Evolutionary conservation across 2,329 filamentous ascomycete species (phyloP), one percentile per base, ranked within the genome.

Genomic region (Exophiala sp.): DNA sequence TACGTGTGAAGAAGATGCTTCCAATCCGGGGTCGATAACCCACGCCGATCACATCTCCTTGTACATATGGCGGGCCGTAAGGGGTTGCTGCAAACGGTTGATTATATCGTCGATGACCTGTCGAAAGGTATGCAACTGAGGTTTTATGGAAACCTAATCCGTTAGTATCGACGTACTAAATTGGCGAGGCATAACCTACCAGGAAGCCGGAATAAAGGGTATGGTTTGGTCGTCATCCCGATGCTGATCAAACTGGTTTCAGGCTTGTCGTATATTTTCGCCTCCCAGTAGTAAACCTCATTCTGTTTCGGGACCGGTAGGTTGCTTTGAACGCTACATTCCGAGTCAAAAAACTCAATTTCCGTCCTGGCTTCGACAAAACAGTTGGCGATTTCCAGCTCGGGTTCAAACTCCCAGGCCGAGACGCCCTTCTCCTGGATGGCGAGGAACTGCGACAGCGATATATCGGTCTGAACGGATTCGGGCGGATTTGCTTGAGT

Each of bases 381-480:
- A 69, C 93, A 98, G 70, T 97, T 97, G 60, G 93, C 93, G 60
- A 97, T 96, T 70, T 98, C 93, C 29, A 97, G 73, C 68, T 98
- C 93, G n/a, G 93, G 93, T 68, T 97, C 93, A 64, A 98, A 98
- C 68, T 98, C 93, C 93, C 93, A 98, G 5, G 93, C 93, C 3
- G 93, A 95, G n/a, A 98, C 91, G 43, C 93, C 93, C 69, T 98
- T 98, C 73, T 98, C 93, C 72, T 98, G 93, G 59, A 98, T 98
- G 35, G 93, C 93, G 52, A 98, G 79, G 67, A 95, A 97, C 67
- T 98, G 93, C 29, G 93, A 97, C 57, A 98, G 73, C 18, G 93
- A 97, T 58, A 98, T 98, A 66, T 98, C 93, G 60, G 93, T 97
- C 64, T 93, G 89, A 51, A 91, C 74, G 6, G 93, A 97, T 68